Base-by-base conservation (phyloP, 1,284 basidiomycete genomes). In the Moesziomyces sp. region DNA sequence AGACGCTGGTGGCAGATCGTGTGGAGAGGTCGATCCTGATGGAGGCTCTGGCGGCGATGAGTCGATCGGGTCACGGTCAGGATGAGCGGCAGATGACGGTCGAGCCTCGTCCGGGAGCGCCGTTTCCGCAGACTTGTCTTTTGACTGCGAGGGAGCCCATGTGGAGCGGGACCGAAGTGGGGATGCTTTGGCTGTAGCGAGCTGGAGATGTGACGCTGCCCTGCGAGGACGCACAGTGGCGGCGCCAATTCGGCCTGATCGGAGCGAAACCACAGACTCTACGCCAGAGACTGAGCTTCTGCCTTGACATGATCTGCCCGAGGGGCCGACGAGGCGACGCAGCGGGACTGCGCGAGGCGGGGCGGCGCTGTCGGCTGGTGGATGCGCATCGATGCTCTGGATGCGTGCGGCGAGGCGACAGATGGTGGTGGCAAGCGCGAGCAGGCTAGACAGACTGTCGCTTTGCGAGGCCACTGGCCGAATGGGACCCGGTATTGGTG, bases 341-440 rank as follows among this genome's bases (percentile, higher is more conserved):
- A 18, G 11, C 11, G 38, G 38, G 38, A 40, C 2, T 6, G 18
- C 38, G 14, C 38, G 38, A 18, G 16, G 6, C 7, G 38, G 7
- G 5, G 16, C 16, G 14, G 38, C 38, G 18, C 11, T 18, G 18
- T 6, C 6, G 14, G 16, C 0, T 7, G 38, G 14, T 6, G 38
- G 38, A 3, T 18, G 38, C 38, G 38, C 16, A 45, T 69, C 60
- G 43, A 69, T 47, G 21, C 26, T 49, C 3, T 63, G 52, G 24
- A 69, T 69, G 45, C 58, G 52, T 1, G 67, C 60, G 18, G 60
- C 67, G 6, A 69, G 52, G 21, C 54, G 60, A 46, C 60, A 69
- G 11, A 69, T 63, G 23, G 52, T 53, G 26, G 18, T 47, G 5
- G 53, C 67, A 16, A 69, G 53, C 7, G 56, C 52, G 23, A 69